Conservation (phyloP, 768 basidiomycete species). For the Baorangia bicolor region DNA sequence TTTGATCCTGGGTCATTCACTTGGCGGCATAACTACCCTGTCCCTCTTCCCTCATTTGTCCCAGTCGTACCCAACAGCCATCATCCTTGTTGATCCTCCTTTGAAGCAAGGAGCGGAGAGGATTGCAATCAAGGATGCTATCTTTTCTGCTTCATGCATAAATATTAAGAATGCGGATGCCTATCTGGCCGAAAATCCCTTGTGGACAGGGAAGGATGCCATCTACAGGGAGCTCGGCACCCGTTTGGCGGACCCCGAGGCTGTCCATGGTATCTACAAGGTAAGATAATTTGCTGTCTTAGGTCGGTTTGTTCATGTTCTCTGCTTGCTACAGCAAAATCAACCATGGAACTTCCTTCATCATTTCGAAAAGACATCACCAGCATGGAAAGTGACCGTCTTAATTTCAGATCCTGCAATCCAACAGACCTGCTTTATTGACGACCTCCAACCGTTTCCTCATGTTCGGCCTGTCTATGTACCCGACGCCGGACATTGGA, state of each 20-base stretch:
- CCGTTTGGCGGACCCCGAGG: background rate
- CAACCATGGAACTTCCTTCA: slow-evolving; percentile 18
- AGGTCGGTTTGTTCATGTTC: background rate
- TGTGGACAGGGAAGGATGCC: background rate
- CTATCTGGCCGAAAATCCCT: background rate
- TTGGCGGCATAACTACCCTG: slow-evolving; percentile 13
- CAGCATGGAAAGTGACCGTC: slow-evolving; percentile 4
- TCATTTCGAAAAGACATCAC: slow-evolving; percentile 1
- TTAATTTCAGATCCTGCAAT: slow-evolving; percentile 11
- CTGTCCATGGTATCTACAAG: background rate
- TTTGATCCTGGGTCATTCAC: slow-evolving; percentile 19
- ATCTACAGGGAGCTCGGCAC: background rate
- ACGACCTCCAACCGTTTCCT: slow-evolving; percentile 4
- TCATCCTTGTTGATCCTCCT: background rate
- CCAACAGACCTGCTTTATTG: slow-evolving; percentile 4
- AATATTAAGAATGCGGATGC: background rate
- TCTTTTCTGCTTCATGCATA: background rate
- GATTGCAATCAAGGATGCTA: background rate
- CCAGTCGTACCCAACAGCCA: background rate
- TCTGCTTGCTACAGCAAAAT: slow-evolving; percentile 9
- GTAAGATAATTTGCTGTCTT: background rate
- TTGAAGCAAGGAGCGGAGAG: background rate
- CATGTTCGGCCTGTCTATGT: slow-evolving; percentile 9
- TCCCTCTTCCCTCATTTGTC: slow-evolving; percentile 10
- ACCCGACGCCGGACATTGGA: slow-evolving; percentile 17